Evolutionary conservation across 2,329 filamentous ascomycete species (phyloP).

Genomic region (Nakataea oryzae): DNA sequence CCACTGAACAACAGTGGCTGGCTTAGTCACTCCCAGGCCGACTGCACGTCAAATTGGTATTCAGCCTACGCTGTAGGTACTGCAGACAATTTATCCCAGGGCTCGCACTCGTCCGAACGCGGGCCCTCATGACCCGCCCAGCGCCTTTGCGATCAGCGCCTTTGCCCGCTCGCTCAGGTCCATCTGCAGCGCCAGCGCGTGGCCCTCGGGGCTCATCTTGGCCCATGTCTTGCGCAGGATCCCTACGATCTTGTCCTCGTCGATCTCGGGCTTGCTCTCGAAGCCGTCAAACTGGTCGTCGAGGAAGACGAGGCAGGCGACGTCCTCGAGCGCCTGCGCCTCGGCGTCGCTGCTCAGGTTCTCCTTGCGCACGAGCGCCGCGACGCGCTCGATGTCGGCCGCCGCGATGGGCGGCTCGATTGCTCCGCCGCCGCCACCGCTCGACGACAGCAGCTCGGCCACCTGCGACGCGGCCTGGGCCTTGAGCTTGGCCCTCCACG

Average conservation of each 20-base stretch:
- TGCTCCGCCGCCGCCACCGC: slow-evolving; percentile 7
- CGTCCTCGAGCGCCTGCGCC: slow-evolving; percentile 68
- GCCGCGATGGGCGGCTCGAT: slow-evolving; percentile 26
- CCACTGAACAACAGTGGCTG: no score
- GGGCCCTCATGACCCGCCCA: slow-evolving; percentile 20
- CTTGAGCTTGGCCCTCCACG: slow-evolving; percentile 69
- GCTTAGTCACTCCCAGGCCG: no score
- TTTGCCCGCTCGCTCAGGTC: slow-evolving; percentile 52
- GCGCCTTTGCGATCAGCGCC: slow-evolving; percentile 51
- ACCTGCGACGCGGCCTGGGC: slow-evolving; percentile 46
- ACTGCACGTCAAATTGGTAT: no score
- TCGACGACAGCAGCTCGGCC: slow-evolving; percentile 41
- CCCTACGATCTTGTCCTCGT: slow-evolving; percentile 66
- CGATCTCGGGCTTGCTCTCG: slow-evolving; percentile 51
- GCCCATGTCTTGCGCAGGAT: slow-evolving; percentile 67
- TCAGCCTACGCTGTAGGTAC: no score
- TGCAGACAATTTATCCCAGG: no score
- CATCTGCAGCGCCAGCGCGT: slow-evolving; percentile 55
- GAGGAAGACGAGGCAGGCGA: slow-evolving; percentile 77
- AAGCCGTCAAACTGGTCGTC: slow-evolving; percentile 81
- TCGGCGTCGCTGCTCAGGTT: slow-evolving; percentile 42
- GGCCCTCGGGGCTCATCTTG: slow-evolving; percentile 59
- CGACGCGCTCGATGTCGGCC: slow-evolving; percentile 51
- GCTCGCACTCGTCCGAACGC: no score
- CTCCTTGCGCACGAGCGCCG: slow-evolving; percentile 69